Evolutionary conservation across 2,329 filamentous ascomycete genomes (phyloP).

Genomic region (Penicillium capsulatum): DNA sequence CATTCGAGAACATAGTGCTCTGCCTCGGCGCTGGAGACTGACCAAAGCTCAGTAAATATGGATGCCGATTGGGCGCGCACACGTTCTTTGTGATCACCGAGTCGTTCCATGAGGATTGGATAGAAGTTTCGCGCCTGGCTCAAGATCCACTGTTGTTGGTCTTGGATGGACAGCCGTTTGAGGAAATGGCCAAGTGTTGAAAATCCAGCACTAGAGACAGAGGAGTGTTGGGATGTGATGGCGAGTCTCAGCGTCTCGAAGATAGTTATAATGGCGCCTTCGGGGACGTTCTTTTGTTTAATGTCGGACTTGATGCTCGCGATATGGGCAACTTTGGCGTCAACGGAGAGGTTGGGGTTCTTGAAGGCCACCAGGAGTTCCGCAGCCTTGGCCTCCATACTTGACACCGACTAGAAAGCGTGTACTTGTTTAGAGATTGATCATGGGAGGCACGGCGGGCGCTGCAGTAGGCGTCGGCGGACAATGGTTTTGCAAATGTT

Average conservation of each 20-base stretch:
- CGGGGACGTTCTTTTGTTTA: constrained; percentile 87
- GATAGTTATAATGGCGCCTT: constrained; percentile 62
- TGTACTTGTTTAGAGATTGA: constrained; percentile 8
- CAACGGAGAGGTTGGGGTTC: constrained; percentile 62
- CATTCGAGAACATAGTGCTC: constrained; percentile 74
- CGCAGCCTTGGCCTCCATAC: constrained; percentile 56
- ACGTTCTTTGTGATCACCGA: constrained; percentile 86
- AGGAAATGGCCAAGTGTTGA: constrained; percentile 83
- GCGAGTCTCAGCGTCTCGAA: constrained; percentile 78
- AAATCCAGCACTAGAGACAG: constrained; percentile 76
- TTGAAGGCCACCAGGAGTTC: constrained; percentile 53
- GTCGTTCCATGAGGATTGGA: constrained; percentile 72
- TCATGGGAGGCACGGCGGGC: constrained; percentile 14
- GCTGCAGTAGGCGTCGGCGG: constrained; percentile 3
- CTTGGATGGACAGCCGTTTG: constrained; percentile 80
- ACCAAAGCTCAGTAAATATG: constrained; percentile 73
- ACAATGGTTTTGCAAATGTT: not conserved
- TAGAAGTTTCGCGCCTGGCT: constrained; percentile 67
- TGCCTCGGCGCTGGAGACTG: constrained; percentile 64
- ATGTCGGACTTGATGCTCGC: constrained; percentile 78
- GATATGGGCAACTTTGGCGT: constrained; percentile 67
- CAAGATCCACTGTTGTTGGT: constrained; percentile 67
- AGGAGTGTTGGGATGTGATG: constrained; percentile 70
- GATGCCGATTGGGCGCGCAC: constrained; percentile 70
- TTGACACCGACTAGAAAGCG: constrained; percentile 12